Conservation (phyloP, 2,329 filamentous ascomycete genomes). For the Westerdykella aurantiaca region DNA sequence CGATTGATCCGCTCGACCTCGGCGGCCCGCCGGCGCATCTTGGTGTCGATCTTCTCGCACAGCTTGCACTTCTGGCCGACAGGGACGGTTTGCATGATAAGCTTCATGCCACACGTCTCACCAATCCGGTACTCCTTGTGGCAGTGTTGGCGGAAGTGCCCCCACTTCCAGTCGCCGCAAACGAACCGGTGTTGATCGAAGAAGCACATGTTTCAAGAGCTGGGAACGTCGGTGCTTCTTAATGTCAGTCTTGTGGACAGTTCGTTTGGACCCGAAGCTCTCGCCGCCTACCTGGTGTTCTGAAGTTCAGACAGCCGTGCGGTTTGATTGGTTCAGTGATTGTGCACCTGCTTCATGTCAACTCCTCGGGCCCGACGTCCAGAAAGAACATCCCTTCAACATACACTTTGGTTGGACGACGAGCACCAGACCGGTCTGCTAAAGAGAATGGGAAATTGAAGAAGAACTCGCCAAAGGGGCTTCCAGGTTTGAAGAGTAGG, state of each 20-base stretch:
- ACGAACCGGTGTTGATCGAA: slow-evolving; percentile 82
- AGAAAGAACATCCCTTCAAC: slow-evolving; percentile 17
- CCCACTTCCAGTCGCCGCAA: slow-evolving; percentile 94
- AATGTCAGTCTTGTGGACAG: slow-evolving; percentile 24
- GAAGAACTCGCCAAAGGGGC: slow-evolving; percentile 21
- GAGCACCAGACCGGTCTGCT: slow-evolving; percentile 9
- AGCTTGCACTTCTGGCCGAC: slow-evolving; percentile 67
- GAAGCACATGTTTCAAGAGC: slow-evolving; percentile 70
- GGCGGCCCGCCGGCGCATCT: slow-evolving; percentile 67
- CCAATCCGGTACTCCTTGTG: slow-evolving; percentile 91
- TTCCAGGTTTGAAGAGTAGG: slow-evolving; percentile 27
- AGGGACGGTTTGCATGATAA: slow-evolving; percentile 68
- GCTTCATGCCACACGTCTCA: slow-evolving; percentile 91
- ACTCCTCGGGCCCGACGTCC: slow-evolving; percentile 20
- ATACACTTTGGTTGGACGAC: slow-evolving; percentile 33
- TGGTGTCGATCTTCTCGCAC: slow-evolving; percentile 85
- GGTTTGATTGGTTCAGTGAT: slow-evolving; percentile 21
- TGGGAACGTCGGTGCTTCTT: slow-evolving; percentile 22
- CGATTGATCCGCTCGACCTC: slow-evolving; percentile 69
- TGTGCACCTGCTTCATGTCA: slow-evolving; percentile 21
- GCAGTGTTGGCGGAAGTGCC: slow-evolving; percentile 87
- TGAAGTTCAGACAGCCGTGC: slow-evolving; percentile 16
- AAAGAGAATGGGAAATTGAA: slow-evolving; percentile 2
- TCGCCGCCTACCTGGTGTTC: slow-evolving; percentile 26
- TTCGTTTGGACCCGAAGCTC: slow-evolving; percentile 25